Base-by-base conservation (phyloP, 2,329 filamentous ascomycete genomes). In the Xylariaceae sp. region DNA sequence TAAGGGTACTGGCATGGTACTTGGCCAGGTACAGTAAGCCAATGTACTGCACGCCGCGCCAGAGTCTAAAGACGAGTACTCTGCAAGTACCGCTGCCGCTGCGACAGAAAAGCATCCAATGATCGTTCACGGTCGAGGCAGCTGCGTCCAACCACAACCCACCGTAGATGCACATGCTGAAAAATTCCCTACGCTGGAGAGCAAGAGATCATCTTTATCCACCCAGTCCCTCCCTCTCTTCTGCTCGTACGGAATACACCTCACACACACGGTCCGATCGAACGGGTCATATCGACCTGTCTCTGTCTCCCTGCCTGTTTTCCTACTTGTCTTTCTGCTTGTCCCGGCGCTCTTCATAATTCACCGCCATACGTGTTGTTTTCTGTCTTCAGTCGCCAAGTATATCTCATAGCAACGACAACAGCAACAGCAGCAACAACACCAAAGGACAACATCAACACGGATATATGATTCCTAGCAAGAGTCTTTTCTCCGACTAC, bases 91-190 rank as follows among this genome's bases (percentile, higher is more conserved):
- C 23, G 23, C 23, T 30, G 23, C 23, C 23, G 23, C 7, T 42
- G 37, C 37, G 13, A 42, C 37, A 10, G 37, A 42, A 13, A 42
- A 30, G 37, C 37, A 42, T 13, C 37, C 13, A 13, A 42, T 42
- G 9, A 10, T 15, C 37, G 10, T 48, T 39, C 35, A 51, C 45
- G n/a, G 18, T 51, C 54, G 10, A 8, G 54, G 4, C 58, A 63
- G 53, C 51, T 64, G 65, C 59, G 59, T 69, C 70, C 71, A 73
- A 73, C 69, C 68, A 73, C 65, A 68, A 35, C 30, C 63, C 66
- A 50, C 62, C 62, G 57, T 68, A 61, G 57, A 63, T 48, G 67
- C 71, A 73, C 70, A 71, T 68, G 49, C 11, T 35, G 49, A 35
- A 51, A 51, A 51, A 51, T 51, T 51, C 45, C 59, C 53, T 57